These are phyloP conservation scores for Xylaria telfairii DNA, from an alignment of 495 filamentous ascomycete species.

Conservation along the genomic window DNA sequence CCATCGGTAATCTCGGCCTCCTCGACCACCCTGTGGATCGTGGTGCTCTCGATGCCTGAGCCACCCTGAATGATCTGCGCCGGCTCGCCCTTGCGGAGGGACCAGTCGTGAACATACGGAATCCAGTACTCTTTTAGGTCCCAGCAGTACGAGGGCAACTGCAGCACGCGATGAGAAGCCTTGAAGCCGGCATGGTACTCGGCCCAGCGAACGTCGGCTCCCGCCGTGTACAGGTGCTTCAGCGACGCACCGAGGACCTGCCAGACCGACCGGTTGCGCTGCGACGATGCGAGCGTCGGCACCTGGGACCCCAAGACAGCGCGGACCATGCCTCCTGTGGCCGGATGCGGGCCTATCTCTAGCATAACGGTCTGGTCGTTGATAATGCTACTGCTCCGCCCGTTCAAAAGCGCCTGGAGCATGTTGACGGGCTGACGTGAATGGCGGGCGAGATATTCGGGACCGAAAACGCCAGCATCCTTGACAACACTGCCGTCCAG, in stretches of 20 bases:
- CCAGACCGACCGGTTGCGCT: conserved; percentile 45
- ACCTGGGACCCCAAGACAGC: conserved; percentile 44
- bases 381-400: conserved; percentile 20
- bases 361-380: conserved; percentile 46
- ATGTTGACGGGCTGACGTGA: conserved; percentile 70
- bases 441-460: conserved; percentile 53
- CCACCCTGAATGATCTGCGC: conserved; percentile 51
- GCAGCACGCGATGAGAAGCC: conserved; percentile 55
- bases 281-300: conserved; percentile 41
- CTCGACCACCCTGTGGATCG: not conserved
- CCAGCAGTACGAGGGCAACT: conserved; percentile 67
- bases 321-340: conserved; percentile 64
- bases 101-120: conserved; percentile 62
- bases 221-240: conserved; percentile 56
- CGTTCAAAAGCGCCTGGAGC: conserved; percentile 54
- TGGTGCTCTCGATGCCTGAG: not conserved
- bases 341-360: conserved; percentile 41
- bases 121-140: conserved; percentile 77
- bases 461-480: conserved; percentile 48
- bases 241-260: conserved; percentile 57
- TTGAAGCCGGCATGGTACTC: conserved; percentile 69
- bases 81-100: conserved; percentile 64
- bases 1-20: not conserved
- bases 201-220: conserved; percentile 65
- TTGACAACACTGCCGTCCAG: conserved; percentile 61